Percentiles rank a stretch among this genome's conserved stretches.
These are phyloP conservation scores for Naganishia liquefaciens DNA, from an alignment of 1,284 basidiomycete species.

Conservation along the genomic window DNA sequence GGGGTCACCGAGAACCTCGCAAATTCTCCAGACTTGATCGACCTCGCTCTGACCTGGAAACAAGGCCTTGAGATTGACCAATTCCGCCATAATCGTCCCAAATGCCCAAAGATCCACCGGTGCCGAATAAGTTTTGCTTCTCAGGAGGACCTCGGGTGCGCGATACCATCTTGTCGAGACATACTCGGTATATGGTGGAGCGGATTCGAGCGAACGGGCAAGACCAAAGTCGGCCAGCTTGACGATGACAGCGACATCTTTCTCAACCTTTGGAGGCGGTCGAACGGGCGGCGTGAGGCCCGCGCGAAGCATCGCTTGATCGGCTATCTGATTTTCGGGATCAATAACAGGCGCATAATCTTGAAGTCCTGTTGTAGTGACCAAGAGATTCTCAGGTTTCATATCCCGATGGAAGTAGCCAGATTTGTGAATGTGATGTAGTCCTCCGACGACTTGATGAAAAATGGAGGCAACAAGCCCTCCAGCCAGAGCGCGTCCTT, in stretches of 20 bases:
- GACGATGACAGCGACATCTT: constrained; percentile 94
- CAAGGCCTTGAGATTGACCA: constrained; percentile 90
- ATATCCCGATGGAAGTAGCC: constrained; percentile 99
- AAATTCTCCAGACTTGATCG: constrained; percentile 89
- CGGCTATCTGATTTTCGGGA: constrained; percentile 23
- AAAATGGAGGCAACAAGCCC: constrained; percentile 95
- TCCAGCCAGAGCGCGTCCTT: constrained; percentile 87
- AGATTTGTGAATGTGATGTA: constrained; percentile 86
- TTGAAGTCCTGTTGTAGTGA: constrained; percentile 95
- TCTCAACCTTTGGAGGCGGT: constrained; percentile 60
- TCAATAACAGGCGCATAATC: constrained; percentile 73
- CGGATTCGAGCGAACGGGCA: constrained; percentile 82
- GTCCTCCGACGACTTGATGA: constrained; percentile 83
- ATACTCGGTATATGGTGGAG: constrained; percentile 97
- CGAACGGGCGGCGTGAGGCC: constrained; percentile 25
- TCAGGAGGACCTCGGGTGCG: constrained; percentile 91
- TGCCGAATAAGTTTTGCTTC: constrained; percentile 88
- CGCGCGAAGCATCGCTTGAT: constrained; percentile 13
- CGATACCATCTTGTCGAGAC: constrained; percentile 99
- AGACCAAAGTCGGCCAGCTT: constrained; percentile 99
- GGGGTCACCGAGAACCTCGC: constrained; percentile 90
- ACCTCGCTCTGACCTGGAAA: constrained; percentile 97
- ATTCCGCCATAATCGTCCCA: constrained; percentile 95
- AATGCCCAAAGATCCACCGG: constrained; percentile 99
- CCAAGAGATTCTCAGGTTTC: constrained; percentile 99